Evolutionary conservation across 768 basidiomycete species (phyloP), one percentile per base, ranked within the genome.

Genomic region (Trametes villosa): DNA sequence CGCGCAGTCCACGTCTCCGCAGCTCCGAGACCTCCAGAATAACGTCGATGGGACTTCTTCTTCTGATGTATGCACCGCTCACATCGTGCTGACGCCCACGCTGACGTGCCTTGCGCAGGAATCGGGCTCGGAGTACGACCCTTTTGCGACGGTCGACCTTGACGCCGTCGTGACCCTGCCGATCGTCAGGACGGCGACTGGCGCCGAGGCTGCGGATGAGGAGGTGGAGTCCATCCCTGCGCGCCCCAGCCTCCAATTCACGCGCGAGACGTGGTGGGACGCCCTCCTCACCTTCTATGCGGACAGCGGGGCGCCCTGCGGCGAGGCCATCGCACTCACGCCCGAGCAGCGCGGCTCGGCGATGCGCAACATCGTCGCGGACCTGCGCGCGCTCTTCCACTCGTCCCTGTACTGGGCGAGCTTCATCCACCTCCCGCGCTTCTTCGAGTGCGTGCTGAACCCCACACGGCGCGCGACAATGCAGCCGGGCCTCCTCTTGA

Each of bases 191-290:
- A 22, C 29, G 5, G 51, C 53, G 56, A n/a, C 20, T 18, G 15
- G n/a, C 26, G 3, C 3, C 26, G 24, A 20, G 29, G 1, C 41
- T 15, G 7, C 22, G 7, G 13, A 15, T 13, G 9, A 17, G 11
- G 15, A 24, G 27, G 6, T 22, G 7, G 15, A 33, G 18, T 11
- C 45, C 4, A 63, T 74, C 31, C 65, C 63, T 34, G 46, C 74
- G 38, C 81, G 84, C 58, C 89, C 89, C 4, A 86, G 87, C 11
- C 74, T 89, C 34, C 79, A 81, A 42, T 89, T 89, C 70, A 77
- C 79, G 12, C 86, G 87, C 56, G 85, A 87, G 74, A 85, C 83
- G n/a, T 91, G 90, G 90, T 92, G 87, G 86, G 91, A 91, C 66
- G 83, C 82, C 11, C 77, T 91, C n/a, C 72, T 89, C 40, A 74